Evolutionary conservation across 169 alveolate species (phyloP).

Genomic region (Plasmodium gaboni): DNA sequence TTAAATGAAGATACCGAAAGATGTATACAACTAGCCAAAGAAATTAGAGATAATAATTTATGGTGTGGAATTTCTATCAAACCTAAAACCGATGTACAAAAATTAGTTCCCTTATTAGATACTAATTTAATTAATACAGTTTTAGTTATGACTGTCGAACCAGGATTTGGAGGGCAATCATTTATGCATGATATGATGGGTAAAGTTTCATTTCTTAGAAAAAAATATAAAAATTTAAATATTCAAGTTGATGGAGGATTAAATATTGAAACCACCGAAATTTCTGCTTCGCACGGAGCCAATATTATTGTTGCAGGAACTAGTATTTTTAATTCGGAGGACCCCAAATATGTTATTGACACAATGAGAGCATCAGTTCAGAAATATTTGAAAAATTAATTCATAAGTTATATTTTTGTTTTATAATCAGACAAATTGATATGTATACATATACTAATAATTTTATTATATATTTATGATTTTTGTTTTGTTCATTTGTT

Average conservation of each 20-base stretch:
- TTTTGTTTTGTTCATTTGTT: neutral
- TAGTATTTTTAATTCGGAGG: constrained; percentile 80
- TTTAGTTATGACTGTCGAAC: constrained; percentile 94
- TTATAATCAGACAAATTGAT: neutral
- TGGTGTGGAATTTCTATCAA: constrained; percentile 71
- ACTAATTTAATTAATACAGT: constrained; percentile 82
- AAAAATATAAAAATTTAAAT: constrained; percentile 78
- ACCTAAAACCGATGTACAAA: constrained; percentile 61
- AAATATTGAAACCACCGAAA: constrained; percentile 82
- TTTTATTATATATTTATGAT: neutral
- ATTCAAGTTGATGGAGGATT: constrained; percentile 93
- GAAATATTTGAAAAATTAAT: constrained; percentile 46
- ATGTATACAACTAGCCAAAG: constrained; percentile 44
- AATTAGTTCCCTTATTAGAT: constrained; percentile 65
- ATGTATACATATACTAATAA: neutral
- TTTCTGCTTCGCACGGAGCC: constrained; percentile 90
- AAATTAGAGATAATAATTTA: constrained; percentile 28
- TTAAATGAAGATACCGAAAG: constrained; percentile 68
- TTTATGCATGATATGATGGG: constrained; percentile 90
- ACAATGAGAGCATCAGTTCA: constrained; percentile 76
- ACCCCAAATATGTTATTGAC: constrained; percentile 77
- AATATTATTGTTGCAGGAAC: constrained; percentile 91
- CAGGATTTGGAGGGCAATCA: constrained; percentile 94
- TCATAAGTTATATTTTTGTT: neutral
- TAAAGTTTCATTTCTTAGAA: constrained; percentile 85